These are phyloP conservation scores for Exophiala mesophila DNA, from an alignment of 2,329 filamentous ascomycete genomes.

Conservation along the genomic window DNA sequence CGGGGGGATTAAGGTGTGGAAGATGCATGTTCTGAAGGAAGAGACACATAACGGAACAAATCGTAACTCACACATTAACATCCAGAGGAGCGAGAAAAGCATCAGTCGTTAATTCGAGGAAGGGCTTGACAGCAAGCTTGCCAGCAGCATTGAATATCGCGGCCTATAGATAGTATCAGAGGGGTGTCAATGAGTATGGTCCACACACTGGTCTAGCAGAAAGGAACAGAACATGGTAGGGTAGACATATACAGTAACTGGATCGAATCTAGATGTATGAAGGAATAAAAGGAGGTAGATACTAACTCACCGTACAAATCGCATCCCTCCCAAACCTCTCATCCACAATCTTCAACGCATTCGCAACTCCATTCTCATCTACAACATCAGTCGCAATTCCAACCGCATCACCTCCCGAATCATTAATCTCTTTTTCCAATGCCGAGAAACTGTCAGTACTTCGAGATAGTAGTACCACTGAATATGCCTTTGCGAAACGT, in stretches of 20 bases:
- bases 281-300: no score
- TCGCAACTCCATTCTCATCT: constrained; percentile 44
- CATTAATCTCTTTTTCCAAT: constrained; percentile 66
- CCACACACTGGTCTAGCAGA: no score
- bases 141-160: constrained; percentile 52
- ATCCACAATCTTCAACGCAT: constrained; percentile 42
- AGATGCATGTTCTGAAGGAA: no score
- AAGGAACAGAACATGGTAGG: no score
- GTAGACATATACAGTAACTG: no score
- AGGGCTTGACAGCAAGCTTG: constrained; percentile 27
- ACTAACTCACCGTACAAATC: constrained; percentile 7
- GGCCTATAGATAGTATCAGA: constrained; percentile 29
- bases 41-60: no score
- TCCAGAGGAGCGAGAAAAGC: constrained; percentile 26
- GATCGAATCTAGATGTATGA: no score
- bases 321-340: constrained; percentile 37
- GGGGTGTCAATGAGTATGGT: no score
- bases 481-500: constrained; percentile 61
- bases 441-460: constrained; percentile 59
- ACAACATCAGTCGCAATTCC: constrained; percentile 65
- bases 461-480: constrained; percentile 70
- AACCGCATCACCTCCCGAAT: constrained; percentile 62
- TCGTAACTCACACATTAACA: constrained; percentile 7
- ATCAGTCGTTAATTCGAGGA: constrained; percentile 26
- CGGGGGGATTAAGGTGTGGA: no score